phyloP scores from a whole-genome alignment of 2,329 filamentous ascomycete genomes.

The Xylariaceae sp. region DNA sequence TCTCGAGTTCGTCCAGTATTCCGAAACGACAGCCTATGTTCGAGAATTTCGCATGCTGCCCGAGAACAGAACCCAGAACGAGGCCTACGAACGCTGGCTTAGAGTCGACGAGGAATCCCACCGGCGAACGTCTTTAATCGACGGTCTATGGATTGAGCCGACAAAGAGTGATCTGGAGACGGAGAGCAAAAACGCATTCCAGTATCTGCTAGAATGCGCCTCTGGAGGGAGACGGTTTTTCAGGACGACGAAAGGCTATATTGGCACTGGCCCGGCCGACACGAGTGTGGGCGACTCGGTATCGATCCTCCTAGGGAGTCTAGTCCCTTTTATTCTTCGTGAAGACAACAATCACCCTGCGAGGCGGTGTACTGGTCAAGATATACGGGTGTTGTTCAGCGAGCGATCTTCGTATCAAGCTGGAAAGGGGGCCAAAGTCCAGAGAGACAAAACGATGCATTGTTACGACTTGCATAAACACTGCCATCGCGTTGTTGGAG shows the following conservation, averaged over 20 bases:
- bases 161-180: constrained; percentile 13
- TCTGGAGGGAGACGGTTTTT: constrained; percentile 31
- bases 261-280: constrained; percentile 27
- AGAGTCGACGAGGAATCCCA: constrained; percentile 11
- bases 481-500: constrained; percentile 26
- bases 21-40: constrained; percentile 11
- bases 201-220: constrained; percentile 30
- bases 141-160: constrained; percentile 26
- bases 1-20: constrained; percentile 20
- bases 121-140: constrained; percentile 27
- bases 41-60: constrained; percentile 19
- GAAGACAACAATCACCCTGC: neutral
- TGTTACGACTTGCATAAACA: constrained; percentile 15
- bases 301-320: constrained; percentile 25
- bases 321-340: constrained; percentile 31
- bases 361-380: constrained; percentile 13
- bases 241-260: constrained; percentile 23
- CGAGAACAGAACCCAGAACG: neutral
- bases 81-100: constrained; percentile 20
- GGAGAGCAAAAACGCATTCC: constrained; percentile 27
- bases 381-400: constrained; percentile 21
- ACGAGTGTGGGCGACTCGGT: constrained; percentile 22
- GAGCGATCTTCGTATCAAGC: constrained; percentile 16
- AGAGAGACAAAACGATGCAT: neutral
- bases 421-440: constrained; percentile 13